A percentile compares a stretch with the other conserved stretches of the same genome.
These are phyloP conservation scores for Citrullus amarus DNA, from an alignment of 306 rosid genomes.

Conservation along the genomic window DNA sequence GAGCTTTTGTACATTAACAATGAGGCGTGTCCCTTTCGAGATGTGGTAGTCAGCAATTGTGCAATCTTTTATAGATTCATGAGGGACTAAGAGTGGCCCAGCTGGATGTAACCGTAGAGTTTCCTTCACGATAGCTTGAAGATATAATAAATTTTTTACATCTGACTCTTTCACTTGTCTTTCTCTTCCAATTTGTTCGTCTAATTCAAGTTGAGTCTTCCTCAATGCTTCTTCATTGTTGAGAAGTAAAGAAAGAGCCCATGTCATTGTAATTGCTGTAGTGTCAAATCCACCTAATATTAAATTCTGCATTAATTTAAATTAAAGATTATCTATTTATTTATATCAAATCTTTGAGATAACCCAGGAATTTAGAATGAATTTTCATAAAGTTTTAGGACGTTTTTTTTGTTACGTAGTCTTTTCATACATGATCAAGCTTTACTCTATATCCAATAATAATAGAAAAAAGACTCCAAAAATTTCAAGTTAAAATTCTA, in stretches of 20 bases:
- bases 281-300: constrained; percentile 48
- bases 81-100: not conserved
- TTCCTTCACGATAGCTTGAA: not conserved
- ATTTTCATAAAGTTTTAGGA: too few species aligned
- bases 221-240: constrained; percentile 23
- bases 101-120: not conserved
- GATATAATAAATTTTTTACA: not conserved
- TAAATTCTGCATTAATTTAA: constrained; percentile 13
- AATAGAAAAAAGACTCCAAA: too few species aligned
- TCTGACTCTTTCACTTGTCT: not conserved
- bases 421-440: too few species aligned
- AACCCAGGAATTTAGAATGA: too few species aligned
- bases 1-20: constrained; percentile 11
- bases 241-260: constrained; percentile 47
- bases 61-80: not conserved
- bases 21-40: constrained; percentile 1
- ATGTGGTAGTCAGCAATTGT: not conserved
- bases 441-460: too few species aligned
- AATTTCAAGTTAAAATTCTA: too few species aligned
- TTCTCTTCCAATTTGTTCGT: constrained; percentile 24
- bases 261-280: constrained; percentile 27
- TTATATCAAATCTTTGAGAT: too few species aligned
- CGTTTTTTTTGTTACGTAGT: too few species aligned
- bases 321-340: too few species aligned
- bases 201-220: constrained; percentile 43